Evolutionary conservation across 2,329 filamentous ascomycete species (phyloP), one percentile per base, ranked within the genome.

Genomic region (Fusarium hostae): DNA sequence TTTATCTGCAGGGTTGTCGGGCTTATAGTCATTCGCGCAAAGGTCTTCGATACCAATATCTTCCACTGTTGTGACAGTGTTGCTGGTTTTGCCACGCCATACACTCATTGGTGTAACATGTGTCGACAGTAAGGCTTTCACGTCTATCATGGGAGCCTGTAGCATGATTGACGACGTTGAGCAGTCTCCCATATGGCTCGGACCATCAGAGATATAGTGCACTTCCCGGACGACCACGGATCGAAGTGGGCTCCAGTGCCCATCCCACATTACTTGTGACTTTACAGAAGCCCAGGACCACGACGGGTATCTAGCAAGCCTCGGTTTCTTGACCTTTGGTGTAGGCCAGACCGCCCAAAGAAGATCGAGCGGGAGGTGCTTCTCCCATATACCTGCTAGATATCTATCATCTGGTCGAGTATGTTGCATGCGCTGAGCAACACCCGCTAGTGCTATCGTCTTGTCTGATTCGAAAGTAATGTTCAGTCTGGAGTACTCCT

Each of bases 101-200:
- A 55, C 37, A 1, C 11, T 13, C 51, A 44, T 32, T 2, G 37
- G 26, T 24, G 51, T 55, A 2, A 55, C 4, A 5, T 24, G 6
- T 2, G 13, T 43, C 9, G 26, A 4, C 1, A 32, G 11, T 11
- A 55, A 5, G 9, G 11, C 24, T 2, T 9, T 20, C 0, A 3
- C 26, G 2, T 32, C 11, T 13, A 43, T 43, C 0, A 55, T 15
- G 0, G 51, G 37, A 13, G 26, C 26, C 0, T 20, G 51, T 1
- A 55, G 1, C 2, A 5, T 44, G 11, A 55, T 55, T 41, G 26
- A 20, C 5, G 37, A 22, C 2, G 0, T 9, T 6, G 26, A 24
- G n/a, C 51, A 55, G n/a, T 55, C 4, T 1, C 51, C 51, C 24
- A 32, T 55, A 4, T 55, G 51, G 0, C 26, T 43, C 4, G 51